Percentiles rank a stretch among this genome's conserved stretches.
phyloP scores from a whole-genome alignment of 1,139 yeast genomes.

The Arxiozyma heterogenica region DNA sequence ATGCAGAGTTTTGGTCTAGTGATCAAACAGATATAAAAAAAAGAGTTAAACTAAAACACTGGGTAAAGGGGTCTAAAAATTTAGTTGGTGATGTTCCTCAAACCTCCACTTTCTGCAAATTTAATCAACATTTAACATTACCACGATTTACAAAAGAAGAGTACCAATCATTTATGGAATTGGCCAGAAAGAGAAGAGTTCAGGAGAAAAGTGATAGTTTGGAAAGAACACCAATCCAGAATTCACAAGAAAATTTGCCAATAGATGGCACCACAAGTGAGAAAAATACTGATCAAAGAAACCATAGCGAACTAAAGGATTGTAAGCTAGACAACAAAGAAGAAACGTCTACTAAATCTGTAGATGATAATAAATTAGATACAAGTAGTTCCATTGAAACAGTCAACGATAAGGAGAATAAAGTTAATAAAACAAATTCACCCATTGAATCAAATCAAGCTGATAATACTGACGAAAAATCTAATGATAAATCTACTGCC shows the following conservation, averaged over 20 bases:
- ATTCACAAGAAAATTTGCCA: not conserved
- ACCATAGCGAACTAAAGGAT: not conserved
- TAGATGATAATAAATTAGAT: too few species aligned
- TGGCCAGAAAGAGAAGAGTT: not conserved
- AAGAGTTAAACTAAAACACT: slow-evolving; percentile 50
- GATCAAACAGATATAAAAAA: slow-evolving; percentile 32
- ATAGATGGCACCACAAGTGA: not conserved
- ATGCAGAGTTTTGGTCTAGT: slow-evolving; percentile 50
- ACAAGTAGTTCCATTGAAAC: not conserved
- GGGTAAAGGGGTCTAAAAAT: slow-evolving; percentile 75
- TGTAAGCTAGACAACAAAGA: not conserved
- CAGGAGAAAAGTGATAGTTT: not conserved
- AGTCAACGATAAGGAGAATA: too few species aligned
- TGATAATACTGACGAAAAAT: not conserved
- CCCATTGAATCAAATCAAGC: not conserved
- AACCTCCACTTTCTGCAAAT: slow-evolving; percentile 63
- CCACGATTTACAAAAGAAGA: slow-evolving; percentile 64
- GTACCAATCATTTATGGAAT: slow-evolving; percentile 42
- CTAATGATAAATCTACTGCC: not conserved
- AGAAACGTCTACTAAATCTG: not conserved
- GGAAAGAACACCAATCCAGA: not conserved
- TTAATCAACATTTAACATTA: slow-evolving; percentile 57
- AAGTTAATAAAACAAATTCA: not conserved
- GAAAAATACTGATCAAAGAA: not conserved
- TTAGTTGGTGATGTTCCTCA: slow-evolving; percentile 33